phyloP scores from a whole-genome alignment of 2,329 filamentous ascomycete species.

The Boeremia exigua region DNA sequence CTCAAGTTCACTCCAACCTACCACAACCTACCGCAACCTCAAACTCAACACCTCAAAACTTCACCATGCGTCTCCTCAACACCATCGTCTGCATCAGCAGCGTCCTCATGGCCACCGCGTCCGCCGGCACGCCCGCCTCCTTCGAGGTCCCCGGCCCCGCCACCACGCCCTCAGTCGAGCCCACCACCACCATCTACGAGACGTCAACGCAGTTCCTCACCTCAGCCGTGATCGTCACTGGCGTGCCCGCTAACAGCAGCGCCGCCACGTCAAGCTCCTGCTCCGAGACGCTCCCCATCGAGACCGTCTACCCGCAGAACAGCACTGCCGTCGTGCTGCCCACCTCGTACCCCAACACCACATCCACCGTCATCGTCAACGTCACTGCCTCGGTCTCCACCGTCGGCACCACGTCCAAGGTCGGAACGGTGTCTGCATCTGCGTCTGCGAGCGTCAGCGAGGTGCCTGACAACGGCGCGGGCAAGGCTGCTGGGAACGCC shows the following conservation, averaged over 20 bases:
- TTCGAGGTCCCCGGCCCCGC: not conserved
- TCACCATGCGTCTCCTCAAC: conserved; percentile 2
- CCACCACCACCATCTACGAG: conserved; percentile 8
- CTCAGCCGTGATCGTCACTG: not conserved
- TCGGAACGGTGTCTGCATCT: not conserved
- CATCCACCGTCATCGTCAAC: not conserved
- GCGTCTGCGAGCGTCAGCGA: conserved; percentile 2
- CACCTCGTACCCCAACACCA: not conserved
- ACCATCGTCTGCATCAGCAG: conserved; percentile 1
- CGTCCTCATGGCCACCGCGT: conserved; percentile 3
- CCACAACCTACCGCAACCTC: too few species aligned
- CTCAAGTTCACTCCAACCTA: not conserved
- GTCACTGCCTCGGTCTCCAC: not conserved
- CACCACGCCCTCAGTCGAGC: not conserved
- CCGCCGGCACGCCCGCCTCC: conserved; percentile 1
- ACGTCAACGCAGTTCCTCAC: conserved; percentile 7
- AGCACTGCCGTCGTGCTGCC: conserved; percentile 1
- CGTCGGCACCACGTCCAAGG: not conserved
- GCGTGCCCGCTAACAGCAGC: not conserved
- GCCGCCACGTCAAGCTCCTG: not conserved
- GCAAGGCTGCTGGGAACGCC: not conserved
- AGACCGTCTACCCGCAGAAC: conserved; percentile 9
- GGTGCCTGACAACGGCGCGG: not conserved
- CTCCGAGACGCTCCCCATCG: not conserved
- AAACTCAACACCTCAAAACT: not conserved